These are phyloP conservation scores for Rhizopus sp. DNA, from an alignment of 371 early-diverging fungal genomes.

Conservation along the genomic window DNA sequence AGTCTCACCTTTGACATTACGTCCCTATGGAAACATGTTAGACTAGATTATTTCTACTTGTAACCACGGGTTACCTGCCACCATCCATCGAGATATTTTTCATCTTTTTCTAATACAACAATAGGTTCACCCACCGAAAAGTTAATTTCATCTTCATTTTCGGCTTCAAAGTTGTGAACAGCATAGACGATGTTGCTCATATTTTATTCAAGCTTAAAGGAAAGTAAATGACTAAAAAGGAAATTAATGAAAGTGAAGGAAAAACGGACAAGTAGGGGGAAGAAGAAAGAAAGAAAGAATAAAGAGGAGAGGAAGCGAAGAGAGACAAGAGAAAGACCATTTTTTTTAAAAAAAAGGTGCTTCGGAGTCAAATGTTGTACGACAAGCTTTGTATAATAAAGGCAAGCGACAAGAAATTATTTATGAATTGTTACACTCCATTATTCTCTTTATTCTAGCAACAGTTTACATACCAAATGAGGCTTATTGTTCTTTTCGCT, in stretches of 20 bases:
- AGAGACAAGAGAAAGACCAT: background rate
- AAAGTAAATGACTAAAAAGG: slow-evolving; percentile 3
- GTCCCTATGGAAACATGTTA: slow-evolving; percentile 31
- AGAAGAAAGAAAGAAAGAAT: slow-evolving; percentile 6
- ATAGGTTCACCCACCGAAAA: slow-evolving; percentile 73
- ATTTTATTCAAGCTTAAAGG: background rate
- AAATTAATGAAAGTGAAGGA: background rate
- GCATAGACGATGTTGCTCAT: slow-evolving; percentile 61
- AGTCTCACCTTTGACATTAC: slow-evolving; percentile 62
- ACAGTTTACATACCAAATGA: too few species aligned
- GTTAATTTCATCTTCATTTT: slow-evolving; percentile 78
- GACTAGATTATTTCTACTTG: background rate
- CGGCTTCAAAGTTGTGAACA: slow-evolving; percentile 68
- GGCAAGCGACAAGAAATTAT: background rate
- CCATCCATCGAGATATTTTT: slow-evolving; percentile 83
- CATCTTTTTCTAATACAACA: slow-evolving; percentile 77
- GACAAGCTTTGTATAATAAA: background rate
- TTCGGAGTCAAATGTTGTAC: too few species aligned
- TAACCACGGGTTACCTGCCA: slow-evolving; percentile 65
- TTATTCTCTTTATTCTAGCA: too few species aligned
- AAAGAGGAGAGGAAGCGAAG: slow-evolving; percentile 7
- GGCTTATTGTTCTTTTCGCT: background rate
- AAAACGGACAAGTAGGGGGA: background rate
- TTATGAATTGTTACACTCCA: too few species aligned
- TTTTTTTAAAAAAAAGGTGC: slow-evolving; percentile 4